Percentiles rank a stretch among this genome's conserved stretches.
phyloP scores from a whole-genome alignment of 805 yeast genomes.

The Saturnispora sanitii region DNA sequence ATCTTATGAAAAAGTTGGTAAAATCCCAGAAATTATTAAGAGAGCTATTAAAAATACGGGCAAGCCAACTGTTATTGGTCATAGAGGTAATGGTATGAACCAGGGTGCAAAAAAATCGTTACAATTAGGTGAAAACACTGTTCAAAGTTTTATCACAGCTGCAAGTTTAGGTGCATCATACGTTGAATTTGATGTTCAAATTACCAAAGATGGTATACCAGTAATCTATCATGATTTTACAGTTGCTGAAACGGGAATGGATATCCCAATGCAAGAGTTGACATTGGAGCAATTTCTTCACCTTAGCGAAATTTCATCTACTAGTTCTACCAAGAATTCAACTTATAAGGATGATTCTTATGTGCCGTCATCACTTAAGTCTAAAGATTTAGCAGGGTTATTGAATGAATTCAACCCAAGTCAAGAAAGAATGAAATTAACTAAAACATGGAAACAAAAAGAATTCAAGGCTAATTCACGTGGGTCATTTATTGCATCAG shows the following conservation, averaged over 20 bases:
- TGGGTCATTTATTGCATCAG: slow-evolving; percentile 83
- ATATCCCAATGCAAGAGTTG: slow-evolving; percentile 89
- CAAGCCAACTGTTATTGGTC: slow-evolving; percentile 88
- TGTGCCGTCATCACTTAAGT: slow-evolving; percentile 19
- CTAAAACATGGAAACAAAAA: slow-evolving; percentile 79
- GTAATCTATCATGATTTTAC: slow-evolving; percentile 91
- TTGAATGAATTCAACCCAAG: slow-evolving; percentile 30
- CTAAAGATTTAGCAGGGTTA: neutral
- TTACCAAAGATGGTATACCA: slow-evolving; percentile 84
- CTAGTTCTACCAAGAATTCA: slow-evolving; percentile 10
- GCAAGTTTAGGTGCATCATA: slow-evolving; percentile 94
- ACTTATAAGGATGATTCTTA: slow-evolving; percentile 24
- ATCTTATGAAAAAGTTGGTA: slow-evolving; percentile 62
- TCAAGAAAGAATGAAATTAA: slow-evolving; percentile 64
- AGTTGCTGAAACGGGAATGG: slow-evolving; percentile 93
- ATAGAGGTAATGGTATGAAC: slow-evolving; percentile 91
- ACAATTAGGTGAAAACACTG: slow-evolving; percentile 92
- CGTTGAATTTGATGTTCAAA: slow-evolving; percentile 93
- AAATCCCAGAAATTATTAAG: slow-evolving; percentile 56
- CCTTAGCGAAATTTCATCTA: slow-evolving; percentile 29
- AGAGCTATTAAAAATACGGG: slow-evolving; percentile 89
- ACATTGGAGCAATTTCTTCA: slow-evolving; percentile 82
- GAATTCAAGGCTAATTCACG: slow-evolving; percentile 90
- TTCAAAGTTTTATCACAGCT: slow-evolving; percentile 91
- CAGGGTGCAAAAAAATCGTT: slow-evolving; percentile 58